A percentile compares a stretch with the other conserved stretches of the same genome.
Conservation (phyloP, 805 yeast genomes). For the Priceomyces medius region DNA sequence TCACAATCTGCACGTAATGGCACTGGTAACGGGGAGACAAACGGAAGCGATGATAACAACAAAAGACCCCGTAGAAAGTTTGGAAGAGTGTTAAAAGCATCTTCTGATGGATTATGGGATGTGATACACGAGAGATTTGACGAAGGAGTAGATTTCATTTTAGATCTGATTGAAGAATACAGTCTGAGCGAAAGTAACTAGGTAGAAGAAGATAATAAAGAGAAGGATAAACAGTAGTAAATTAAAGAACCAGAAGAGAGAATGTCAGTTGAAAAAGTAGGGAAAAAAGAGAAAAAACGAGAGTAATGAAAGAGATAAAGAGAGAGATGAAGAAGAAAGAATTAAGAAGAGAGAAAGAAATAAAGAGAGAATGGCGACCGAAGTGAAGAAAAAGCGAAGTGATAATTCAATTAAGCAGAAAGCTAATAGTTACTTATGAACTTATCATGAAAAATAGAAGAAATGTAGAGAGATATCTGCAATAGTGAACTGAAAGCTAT, state of each 20-base stretch:
- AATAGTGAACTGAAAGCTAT: background rate
- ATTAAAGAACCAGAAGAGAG: background rate
- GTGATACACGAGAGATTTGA: constrained; percentile 78
- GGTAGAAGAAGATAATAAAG: background rate
- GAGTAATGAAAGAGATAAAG: background rate
- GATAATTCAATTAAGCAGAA: no score
- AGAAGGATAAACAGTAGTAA: background rate
- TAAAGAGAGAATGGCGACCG: background rate
- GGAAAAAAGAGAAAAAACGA: background rate
- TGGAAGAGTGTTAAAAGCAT: constrained; percentile 82
- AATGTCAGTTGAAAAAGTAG: no score
- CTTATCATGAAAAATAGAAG: no score
- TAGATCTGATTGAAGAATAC: constrained; percentile 70
- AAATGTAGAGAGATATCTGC: no score
- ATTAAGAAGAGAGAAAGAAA: background rate
- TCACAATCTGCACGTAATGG: constrained; percentile 22
- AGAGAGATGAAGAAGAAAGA: background rate
- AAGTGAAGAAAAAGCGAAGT: background rate
- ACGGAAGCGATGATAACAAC: constrained; percentile 27
- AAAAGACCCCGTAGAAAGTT: constrained; percentile 87
- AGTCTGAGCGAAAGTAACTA: constrained; percentile 18
- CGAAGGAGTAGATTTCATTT: constrained; percentile 80
- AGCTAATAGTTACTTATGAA: no score
- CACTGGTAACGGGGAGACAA: constrained; percentile 10
- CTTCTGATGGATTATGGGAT: constrained; percentile 70